These are phyloP conservation scores for Paramecium octaurelia DNA, from an alignment of 73 alveolate species.

Conservation along the genomic window DNA sequence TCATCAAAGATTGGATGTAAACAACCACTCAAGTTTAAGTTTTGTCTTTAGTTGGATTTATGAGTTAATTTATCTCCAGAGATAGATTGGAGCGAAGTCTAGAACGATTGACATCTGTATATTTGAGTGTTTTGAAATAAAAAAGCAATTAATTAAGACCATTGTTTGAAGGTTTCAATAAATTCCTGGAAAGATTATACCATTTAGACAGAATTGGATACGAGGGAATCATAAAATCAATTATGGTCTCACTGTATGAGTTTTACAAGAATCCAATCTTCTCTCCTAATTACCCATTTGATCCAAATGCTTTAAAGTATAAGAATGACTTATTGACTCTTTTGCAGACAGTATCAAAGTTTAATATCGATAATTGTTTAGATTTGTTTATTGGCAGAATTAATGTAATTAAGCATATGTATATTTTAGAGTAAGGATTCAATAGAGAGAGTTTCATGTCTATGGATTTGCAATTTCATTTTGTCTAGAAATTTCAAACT, in stretches of 20 bases:
- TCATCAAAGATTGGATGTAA: conserved; percentile 50
- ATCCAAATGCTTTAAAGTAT: conserved; percentile 44
- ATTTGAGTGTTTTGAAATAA: conserved; percentile 14
- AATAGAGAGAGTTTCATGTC: conserved; percentile 50
- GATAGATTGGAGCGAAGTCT: conserved; percentile 35
- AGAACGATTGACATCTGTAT: conserved; percentile 21
- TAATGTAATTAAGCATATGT: neutral
- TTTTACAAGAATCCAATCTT: conserved; percentile 47
- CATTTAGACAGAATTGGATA: neutral
- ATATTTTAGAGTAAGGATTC: conserved; percentile 25
- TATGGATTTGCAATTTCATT: conserved; percentile 54
- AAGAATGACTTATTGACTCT: conserved; percentile 32
- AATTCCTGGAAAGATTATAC: conserved; percentile 51
- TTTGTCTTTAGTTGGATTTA: conserved; percentile 44
- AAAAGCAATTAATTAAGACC: conserved; percentile 34
- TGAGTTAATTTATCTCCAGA: conserved; percentile 42
- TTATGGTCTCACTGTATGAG: conserved; percentile 46
- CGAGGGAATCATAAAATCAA: conserved; percentile 40
- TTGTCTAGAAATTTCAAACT: conserved; percentile 41
- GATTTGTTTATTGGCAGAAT: conserved; percentile 51
- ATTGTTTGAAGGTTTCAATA: conserved; percentile 55
- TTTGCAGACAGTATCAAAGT: conserved; percentile 40
- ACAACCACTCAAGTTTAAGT: conserved; percentile 19
- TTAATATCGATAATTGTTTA: conserved; percentile 45
- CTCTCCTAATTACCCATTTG: conserved; percentile 59